Evolutionary conservation across 1,284 basidiomycete species (phyloP), one percentile per base, ranked within the genome.

Genomic region (Apiotrichum laibachii): DNA sequence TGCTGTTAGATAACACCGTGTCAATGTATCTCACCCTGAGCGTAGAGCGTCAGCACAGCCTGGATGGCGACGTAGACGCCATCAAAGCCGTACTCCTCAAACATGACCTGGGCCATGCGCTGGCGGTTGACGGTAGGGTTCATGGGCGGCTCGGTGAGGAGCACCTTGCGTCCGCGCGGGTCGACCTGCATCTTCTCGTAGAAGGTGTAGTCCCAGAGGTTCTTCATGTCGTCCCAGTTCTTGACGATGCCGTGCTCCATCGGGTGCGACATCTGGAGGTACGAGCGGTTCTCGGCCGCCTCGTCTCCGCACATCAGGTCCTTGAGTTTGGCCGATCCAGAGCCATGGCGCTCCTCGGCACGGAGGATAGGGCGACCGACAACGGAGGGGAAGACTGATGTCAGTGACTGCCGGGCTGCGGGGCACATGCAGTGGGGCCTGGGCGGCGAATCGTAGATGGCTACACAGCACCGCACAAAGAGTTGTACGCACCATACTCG

Each of bases 111-210:
- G 62, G 87, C 88, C 94, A 99, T 98, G 74, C 85, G 83, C 78
- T 94, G 88, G 69, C 96, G 81, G 79, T 99, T 99, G 66, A 80
- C 86, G 75, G 88, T 92, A 5, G 96, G 96, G 80, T 99, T 99
- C 95, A 99, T 98, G 45, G 95, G 96, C n/a, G 96, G 96, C 78
- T 99, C 96, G 1, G 96, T 99, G 68, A 99, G 83, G 59, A 99
- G 80, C 49, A 99, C 85, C 81, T 98, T 99, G 67, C 86, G 84
- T 1, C 92, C 96, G 49, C 82, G 82, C 26, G 94, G 88, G 73
- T 97, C 88, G 67, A 98, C 84, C 68, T 86, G 84, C 60, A 99
- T 85, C 81, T 99, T 99, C 80, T 97, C 90, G 73, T 92, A 83
- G 77, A 99, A 99, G 2, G 95, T 99, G 77, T 99, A 98, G 80